Evolutionary conservation across 2,329 filamentous ascomycete species (phyloP).

Genomic region (Aspergillus hortae): DNA sequence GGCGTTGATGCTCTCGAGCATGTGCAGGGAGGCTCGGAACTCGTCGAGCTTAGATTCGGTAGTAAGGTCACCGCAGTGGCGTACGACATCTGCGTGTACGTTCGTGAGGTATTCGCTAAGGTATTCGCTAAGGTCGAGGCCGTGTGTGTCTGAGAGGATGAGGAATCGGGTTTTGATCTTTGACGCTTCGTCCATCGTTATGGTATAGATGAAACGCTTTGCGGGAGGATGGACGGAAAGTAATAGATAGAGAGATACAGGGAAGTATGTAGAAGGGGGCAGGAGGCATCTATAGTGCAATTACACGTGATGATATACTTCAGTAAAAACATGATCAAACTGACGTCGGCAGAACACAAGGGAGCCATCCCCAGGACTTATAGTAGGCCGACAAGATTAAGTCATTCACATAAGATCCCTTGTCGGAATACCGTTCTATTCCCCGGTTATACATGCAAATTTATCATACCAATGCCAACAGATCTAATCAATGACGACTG

Average conservation of each 20-base stretch:
- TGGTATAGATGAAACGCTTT: neutral
- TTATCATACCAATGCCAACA: neutral
- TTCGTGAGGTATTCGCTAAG: constrained; percentile 18
- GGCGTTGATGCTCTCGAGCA: constrained; percentile 44
- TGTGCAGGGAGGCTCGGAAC: constrained; percentile 39
- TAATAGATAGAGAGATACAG: neutral
- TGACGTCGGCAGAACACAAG: neutral
- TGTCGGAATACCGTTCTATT: too few relatives aligned
- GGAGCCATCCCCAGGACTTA: too few relatives aligned
- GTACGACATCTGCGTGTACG: constrained; percentile 44
- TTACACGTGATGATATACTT: neutral
- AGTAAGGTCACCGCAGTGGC: constrained; percentile 55
- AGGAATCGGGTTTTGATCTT: constrained; percentile 40
- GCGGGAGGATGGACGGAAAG: neutral
- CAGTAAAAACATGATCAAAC: neutral
- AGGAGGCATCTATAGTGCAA: neutral
- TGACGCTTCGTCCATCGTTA: neutral
- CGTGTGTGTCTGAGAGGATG: constrained; percentile 48
- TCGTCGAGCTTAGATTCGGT: constrained; percentile 41
- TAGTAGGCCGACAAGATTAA: too few relatives aligned
- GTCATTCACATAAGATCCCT: too few relatives aligned
- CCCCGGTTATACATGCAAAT: neutral
- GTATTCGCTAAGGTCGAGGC: constrained; percentile 22
- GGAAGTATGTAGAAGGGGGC: neutral
- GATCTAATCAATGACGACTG: constrained; percentile 2